Base-by-base conservation (phyloP, 495 filamentous ascomycete genomes). In the Thozetella sp. region DNA sequence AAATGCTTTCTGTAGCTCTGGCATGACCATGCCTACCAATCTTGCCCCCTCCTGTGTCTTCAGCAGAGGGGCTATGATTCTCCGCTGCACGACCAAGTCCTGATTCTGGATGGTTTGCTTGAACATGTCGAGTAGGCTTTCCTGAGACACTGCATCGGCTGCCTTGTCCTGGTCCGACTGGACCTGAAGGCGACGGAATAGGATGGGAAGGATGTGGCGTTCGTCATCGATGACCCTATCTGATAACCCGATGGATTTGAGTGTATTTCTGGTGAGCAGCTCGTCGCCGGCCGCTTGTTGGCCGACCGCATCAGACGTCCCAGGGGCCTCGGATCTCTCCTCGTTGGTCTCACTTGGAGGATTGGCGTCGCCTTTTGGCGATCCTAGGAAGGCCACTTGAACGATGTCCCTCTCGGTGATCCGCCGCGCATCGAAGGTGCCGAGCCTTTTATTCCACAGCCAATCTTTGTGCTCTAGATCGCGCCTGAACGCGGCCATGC, bases 401-500 rank as follows among this genome's bases (percentile, higher is more conserved):
- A 75, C 22, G 27, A 75, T 40, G 54, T 75, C 72, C 20, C n/a
- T 48, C n/a, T 9, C 43, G 4, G 9, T 59, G 61, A 48, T 71
- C 63, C n/a, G 58, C 58, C 20, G 72, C 59, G 23, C 63, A 62
- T 60, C 58, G 63, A 25, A 48, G 43, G 20, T 54, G 20, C 56
- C 64, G 56, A 20, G 54, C 43, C n/a, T 67, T 19, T 46, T 51
- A 26, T 0, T 22, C 51, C 0, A 40, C 25, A 2, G 23, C 27
- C 1, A 22, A 25, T 30, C 30, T 37, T 17, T 37, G 30, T 37
- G 30, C 17, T 17, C 9, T 17, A 63, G 15, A n/a, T 52, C 34
- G 11, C 51, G 48, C 63, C 58, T 51, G 50, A 71, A 73, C n/a
- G 25, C n/a, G 11, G 37, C 40, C 11, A 64, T 25, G 43, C 62